Evolutionary conservation across 2,329 filamentous ascomycete species (phyloP).

Genomic region (Seiridium unicorne): DNA sequence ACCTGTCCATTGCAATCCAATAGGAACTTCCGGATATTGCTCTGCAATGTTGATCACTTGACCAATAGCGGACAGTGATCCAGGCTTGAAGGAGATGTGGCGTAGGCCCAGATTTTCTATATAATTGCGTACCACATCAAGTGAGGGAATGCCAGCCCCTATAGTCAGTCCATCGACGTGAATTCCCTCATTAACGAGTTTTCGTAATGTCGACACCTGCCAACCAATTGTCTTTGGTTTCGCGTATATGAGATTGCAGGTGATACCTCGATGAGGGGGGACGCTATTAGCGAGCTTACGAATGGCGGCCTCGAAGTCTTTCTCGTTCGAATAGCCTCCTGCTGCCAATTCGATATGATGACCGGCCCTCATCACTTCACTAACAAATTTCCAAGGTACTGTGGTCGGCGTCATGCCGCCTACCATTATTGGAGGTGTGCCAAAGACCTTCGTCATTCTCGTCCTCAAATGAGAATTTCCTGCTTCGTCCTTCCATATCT

Average conservation of each 20-base stretch:
- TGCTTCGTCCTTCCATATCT: conserved; percentile 60
- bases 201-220: conserved; percentile 85
- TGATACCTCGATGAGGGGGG: conserved; percentile 81
- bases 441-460: conserved; percentile 50
- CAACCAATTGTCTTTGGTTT: conserved; percentile 85
- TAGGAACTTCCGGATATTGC: conserved; percentile 86
- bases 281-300: conserved; percentile 81
- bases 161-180: conserved; percentile 91
- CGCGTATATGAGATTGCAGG: conserved; percentile 87
- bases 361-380: conserved; percentile 90
- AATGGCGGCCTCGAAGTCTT: conserved; percentile 78
- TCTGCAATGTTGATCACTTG: conserved; percentile 88
- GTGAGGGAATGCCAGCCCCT: conserved; percentile 88
- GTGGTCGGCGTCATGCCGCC: conserved; percentile 93
- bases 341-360: conserved; percentile 89
- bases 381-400: conserved; percentile 86
- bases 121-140: conserved; percentile 89
- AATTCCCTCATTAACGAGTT: conserved; percentile 75
- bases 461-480: conserved; percentile 62
- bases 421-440: conserved; percentile 82
- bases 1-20: conserved; percentile 92
- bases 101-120: conserved; percentile 89
- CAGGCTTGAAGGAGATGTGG: conserved; percentile 93
- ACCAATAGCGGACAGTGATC: conserved; percentile 83
- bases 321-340: conserved; percentile 83